These are phyloP conservation scores for Diaporthe aspalathi DNA, from an alignment of 2,329 filamentous ascomycete genomes.

Conservation along the genomic window DNA sequence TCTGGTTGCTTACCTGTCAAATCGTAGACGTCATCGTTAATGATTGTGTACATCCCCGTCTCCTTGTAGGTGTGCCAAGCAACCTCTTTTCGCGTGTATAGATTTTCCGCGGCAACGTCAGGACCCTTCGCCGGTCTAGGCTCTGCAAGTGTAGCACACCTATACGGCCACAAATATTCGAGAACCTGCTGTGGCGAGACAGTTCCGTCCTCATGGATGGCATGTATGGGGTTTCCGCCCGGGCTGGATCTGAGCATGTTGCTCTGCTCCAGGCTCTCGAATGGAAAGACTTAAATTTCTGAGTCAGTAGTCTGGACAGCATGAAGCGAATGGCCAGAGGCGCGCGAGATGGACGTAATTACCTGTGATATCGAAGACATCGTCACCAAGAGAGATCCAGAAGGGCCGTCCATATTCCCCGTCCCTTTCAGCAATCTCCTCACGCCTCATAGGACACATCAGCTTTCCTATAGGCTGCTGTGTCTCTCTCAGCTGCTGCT, in stretches of 20 bases:
- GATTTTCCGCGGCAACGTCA: not conserved
- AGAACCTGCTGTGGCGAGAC: not conserved
- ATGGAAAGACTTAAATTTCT: not conserved
- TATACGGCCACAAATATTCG: not conserved
- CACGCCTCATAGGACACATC: not conserved
- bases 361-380: constrained; percentile 6
- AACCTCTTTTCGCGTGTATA: not conserved
- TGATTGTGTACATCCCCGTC: constrained; percentile 10
- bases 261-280: not conserved
- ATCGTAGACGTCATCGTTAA: not conserved
- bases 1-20: not conserved
- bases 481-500: not conserved
- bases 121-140: not conserved
- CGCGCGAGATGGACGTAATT: not conserved
- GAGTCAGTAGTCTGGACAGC: not conserved
- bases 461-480: not conserved
- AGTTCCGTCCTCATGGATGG: not conserved
- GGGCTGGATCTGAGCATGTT: not conserved
- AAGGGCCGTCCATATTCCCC: not conserved
- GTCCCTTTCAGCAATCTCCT: constrained; percentile 6
- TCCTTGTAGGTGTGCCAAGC: constrained; percentile 4
- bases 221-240: not conserved
- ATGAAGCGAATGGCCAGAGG: too few species aligned
- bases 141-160: constrained; percentile 1
- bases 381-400: not conserved